Percentiles rank a stretch among this genome's conserved stretches.
Evolutionary conservation across 2,329 filamentous ascomycete species (phyloP).

Genomic region (Thielaviopsis euricoi): DNA sequence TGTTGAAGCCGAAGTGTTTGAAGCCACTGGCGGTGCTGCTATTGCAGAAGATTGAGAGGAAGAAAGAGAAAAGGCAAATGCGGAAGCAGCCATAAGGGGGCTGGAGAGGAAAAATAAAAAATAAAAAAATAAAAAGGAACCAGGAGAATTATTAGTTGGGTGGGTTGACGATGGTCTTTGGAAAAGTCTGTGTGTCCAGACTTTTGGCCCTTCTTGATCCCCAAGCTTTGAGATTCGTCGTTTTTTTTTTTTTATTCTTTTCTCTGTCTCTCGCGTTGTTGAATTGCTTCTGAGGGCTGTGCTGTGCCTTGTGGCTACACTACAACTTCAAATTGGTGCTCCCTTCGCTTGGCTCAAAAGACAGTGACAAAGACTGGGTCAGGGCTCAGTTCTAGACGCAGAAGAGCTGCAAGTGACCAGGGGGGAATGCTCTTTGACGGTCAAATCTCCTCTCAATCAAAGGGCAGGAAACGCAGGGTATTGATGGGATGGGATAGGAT

Average conservation of each 20-base stretch:
- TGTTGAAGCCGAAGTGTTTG: background rate
- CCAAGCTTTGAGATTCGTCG: background rate
- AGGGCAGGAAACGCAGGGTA: no score
- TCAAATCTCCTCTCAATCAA: no score
- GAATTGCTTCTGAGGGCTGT: background rate
- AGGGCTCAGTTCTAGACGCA: no score
- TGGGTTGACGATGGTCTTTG: background rate
- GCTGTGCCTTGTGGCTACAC: background rate
- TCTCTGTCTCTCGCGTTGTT: background rate
- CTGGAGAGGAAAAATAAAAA: slow-evolving; percentile 2
- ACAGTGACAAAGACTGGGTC: no score
- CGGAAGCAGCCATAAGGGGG: slow-evolving; percentile 8
- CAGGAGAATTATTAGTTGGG: background rate
- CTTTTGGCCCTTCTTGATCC: background rate
- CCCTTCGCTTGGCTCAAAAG: no score
- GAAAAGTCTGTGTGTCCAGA: background rate
- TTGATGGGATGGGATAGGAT: no score
- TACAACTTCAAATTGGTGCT: background rate
- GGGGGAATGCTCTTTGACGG: no score
- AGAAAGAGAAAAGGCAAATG: background rate
- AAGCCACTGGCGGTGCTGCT: background rate
- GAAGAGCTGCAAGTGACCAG: no score
- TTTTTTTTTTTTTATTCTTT: background rate
- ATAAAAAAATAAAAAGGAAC: background rate
- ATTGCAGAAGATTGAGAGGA: slow-evolving; percentile 2